Percentiles rank a stretch among this genome's conserved stretches.
phyloP scores from a whole-genome alignment of 352 stramenopile genomes.

The Globisporangium splendens region DNA sequence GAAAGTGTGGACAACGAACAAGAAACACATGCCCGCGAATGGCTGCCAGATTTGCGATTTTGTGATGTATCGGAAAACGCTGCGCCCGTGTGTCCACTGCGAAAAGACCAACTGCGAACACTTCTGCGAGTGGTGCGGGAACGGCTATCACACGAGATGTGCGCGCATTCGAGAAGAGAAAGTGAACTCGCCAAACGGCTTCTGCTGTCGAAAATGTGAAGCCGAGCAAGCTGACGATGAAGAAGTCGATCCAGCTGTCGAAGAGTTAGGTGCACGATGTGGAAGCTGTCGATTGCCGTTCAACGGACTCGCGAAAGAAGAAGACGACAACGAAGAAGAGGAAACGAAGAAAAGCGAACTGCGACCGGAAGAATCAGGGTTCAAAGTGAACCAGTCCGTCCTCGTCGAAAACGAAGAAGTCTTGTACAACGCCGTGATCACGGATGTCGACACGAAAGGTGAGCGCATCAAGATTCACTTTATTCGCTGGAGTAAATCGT shows the following conservation, averaged over 20 bases:
- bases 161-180: conserved; percentile 49
- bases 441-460: conserved; percentile 60
- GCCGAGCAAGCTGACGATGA: conserved; percentile 61
- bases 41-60: conserved; percentile 84
- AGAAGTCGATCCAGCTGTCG: conserved; percentile 29
- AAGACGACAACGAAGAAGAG: conserved; percentile 9
- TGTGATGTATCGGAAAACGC: conserved; percentile 61
- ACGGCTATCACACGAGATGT: conserved; percentile 77
- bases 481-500: conserved; percentile 82
- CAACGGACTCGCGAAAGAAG: conserved; percentile 27
- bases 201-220: conserved; percentile 75
- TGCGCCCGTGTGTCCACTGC: conserved; percentile 68
- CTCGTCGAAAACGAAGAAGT: conserved; percentile 85
- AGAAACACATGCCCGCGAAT: conserved; percentile 45
- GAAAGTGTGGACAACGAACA: conserved; percentile 34
- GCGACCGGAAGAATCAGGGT: conserved; percentile 27
- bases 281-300: conserved; percentile 63
- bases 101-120: conserved; percentile 55
- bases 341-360: conserved; percentile 11
- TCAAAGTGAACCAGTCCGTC: conserved; percentile 82
- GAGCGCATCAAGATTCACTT: conserved; percentile 89
- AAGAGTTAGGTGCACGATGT: conserved; percentile 63
- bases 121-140: conserved; percentile 85
- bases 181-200: conserved; percentile 47
- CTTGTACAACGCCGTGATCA: conserved; percentile 85